Base-by-base conservation (phyloP, 768 basidiomycete species). In the Rhodosporidiobolus sp. region DNA sequence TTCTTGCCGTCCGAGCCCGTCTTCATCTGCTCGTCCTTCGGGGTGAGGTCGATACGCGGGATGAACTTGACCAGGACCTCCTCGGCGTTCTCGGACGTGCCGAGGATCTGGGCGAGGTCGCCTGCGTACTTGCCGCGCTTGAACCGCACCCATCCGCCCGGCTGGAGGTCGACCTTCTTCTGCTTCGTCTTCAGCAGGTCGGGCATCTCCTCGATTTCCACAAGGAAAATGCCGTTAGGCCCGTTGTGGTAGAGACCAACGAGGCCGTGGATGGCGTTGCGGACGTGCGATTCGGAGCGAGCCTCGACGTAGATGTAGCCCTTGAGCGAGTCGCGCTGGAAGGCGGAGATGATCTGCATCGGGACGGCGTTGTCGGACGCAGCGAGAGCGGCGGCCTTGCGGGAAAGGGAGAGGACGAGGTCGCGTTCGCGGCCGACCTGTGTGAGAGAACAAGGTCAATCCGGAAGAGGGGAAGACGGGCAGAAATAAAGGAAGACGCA, bases 261-360 rank as follows among this genome's bases (percentile, higher is more conserved):
- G 59, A 98, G 89, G 35, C 95, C 95, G 67, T 88, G 86, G 79
- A 91, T 87, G 11, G 95, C 94, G 67, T 89, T 86, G 73, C 85
- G 86, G 67, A 97, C 95, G 77, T 92, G 88, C 70, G 91, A 88
- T 43, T 92, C 86, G 72, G 90, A 90, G 61, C 90, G 87, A 16
- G 95, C 93, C 83, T 99, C 96, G 58, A 99, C 89, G 79, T 98
- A 99, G 72, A 99, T 89, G 88, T 93, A 93, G 1, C 95, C 95
- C 0, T 90, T 88, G 4, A 99, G 84, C 4, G 94, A 94, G 80
- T 98, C 94, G 57, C 95, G 89, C 80, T 95, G 91, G 82, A 99
- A 99, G 11, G 92, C 93, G 14, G 96, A 92, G 56, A 90, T 83
- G 76, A 99, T 94, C n/a, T 86, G 86, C 52, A 97, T 86, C 0